Percentiles rank a stretch among this genome's conserved stretches.
These are phyloP conservation scores for Rhizophagus clarus DNA, from an alignment of 192 early-diverging fungal genomes.

Conservation along the genomic window DNA sequence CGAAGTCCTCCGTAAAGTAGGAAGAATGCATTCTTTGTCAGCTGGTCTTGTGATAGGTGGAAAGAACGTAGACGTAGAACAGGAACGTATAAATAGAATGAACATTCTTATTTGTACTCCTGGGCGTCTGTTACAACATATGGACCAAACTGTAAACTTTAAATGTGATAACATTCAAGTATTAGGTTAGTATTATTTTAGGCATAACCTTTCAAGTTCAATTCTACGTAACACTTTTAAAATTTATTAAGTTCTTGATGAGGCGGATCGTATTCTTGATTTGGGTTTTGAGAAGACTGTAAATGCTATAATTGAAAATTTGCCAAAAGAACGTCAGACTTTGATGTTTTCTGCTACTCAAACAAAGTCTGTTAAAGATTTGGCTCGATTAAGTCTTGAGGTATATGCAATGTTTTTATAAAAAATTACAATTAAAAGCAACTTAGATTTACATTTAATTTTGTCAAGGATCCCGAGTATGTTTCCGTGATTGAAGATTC, in stretches of 20 bases:
- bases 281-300: slow-evolving; percentile 83
- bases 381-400: slow-evolving; percentile 86
- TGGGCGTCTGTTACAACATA: slow-evolving; percentile 83
- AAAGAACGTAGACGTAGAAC: slow-evolving; percentile 83
- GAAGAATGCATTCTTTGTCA: slow-evolving; percentile 75
- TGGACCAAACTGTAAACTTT: slow-evolving; percentile 92
- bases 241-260: slow-evolving; percentile 65
- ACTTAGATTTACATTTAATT: neutral
- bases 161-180: slow-evolving; percentile 77
- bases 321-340: slow-evolving; percentile 87
- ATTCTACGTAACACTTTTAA: neutral
- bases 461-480: slow-evolving; percentile 79
- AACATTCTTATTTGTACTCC: slow-evolving; percentile 85
- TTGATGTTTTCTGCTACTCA: slow-evolving; percentile 97
- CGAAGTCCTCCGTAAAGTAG: slow-evolving; percentile 76
- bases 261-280: slow-evolving; percentile 85
- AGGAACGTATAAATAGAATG: slow-evolving; percentile 72
- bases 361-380: slow-evolving; percentile 93
- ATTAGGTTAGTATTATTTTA: slow-evolving; percentile 51
- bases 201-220: neutral
- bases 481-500: slow-evolving; percentile 91
- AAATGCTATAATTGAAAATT: slow-evolving; percentile 81
- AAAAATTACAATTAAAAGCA: slow-evolving; percentile 27
- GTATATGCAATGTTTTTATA: slow-evolving; percentile 32
- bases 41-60: slow-evolving; percentile 95